Evolutionary conservation across 176 grass and related monocot species (phyloP), one percentile per base, ranked within the genome.

Genomic region (Echinochloa phyllopogon): DNA sequence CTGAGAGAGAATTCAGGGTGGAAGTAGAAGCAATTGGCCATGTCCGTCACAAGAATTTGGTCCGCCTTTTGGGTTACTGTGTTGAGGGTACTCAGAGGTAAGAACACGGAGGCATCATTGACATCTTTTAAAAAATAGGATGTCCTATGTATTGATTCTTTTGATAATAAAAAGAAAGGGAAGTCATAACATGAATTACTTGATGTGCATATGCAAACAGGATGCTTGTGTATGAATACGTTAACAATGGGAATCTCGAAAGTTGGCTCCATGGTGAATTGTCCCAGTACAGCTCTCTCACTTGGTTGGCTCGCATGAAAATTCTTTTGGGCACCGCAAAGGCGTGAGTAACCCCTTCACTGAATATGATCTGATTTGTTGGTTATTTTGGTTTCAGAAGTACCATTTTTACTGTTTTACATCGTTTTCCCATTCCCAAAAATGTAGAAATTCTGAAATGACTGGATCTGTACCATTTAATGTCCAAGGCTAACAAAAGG

Each of bases 21-120:
- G 95, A 98, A 91, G 95, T 98, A 58, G 95, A 98, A 80, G 95
- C 95, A 51, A 98, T 98, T 43, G 95, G 95, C 67, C 93, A 98
- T 88, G 95, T 98, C 42, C 88, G 95, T 9, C 95, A 98, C 77
- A 98, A 98, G 82, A 98, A 98, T 93, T 86, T 98, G 72, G 95
- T 98, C 47, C 83, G 93, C 16, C 93, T 98, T 82, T 90, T 95
- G 65, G 93, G 95, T 7, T 98, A 98, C 38, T 98, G 95, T 87
- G 91, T 92, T 64, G 95, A 98, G 80, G 95, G 95, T 51, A 98
- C 72, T 88, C 95, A 98, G 78, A 98, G 95, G 95, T 98, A 65
- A 91, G 84, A 41, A 63, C 13, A 76, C 0, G 4, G 15, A 50
- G 20, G 50, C 37, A 39, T 2, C 15, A 21, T 71, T 77, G n/a